Base-by-base conservation (phyloP, 768 basidiomycete genomes). In the Panaeolus cyanescens region DNA sequence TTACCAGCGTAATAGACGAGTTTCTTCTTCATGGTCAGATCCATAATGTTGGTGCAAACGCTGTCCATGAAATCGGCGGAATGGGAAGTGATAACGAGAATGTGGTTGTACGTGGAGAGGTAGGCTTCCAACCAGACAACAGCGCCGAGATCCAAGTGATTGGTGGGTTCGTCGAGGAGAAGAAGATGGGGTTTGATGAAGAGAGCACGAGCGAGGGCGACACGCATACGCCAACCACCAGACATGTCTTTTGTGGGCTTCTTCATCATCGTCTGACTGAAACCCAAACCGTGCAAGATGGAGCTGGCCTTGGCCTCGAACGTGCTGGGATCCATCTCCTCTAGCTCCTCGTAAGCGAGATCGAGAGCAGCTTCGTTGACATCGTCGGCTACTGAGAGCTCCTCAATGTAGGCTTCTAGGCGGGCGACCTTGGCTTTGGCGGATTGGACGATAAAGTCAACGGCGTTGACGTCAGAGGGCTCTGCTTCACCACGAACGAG, bases 21-120 rank as follows among this genome's bases (percentile, higher is more conserved):
- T 74, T 94, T 96, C 83, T 96, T 97, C 82, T 91, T 91, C 67
- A 80, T 72, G 64, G 95, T 96, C 61, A 98, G 81, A 70, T 99
- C 96, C 92, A 98, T 96, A 80, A 98, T 89, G 75, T 98, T 95
- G 67, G 96, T 99, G 79, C 96, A 99, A 53, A 98, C 88, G 33
- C 84, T 88, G 76, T 99, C 96, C 93, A 99, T 94, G 83, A 99
- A 99, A 81, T 99, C 96, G 73, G 95, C 93, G n/a, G 96, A 99
- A 80, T 99, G 96, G 54, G 91, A 95, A 7, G 95, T 96, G 80
- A 95, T 91, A 71, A 97, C 93, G 66, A 99, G 87, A 73, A 99
- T 99, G 74, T 99, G 96, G 79, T 96, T 97, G 79, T 99, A 99
- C 32, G 94, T 97, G 31, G 94, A 92, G 39, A 99, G 83, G 77